A percentile compares a stretch with the other conserved stretches of the same genome.
These are phyloP conservation scores for Paspalum notatum DNA, from an alignment of 176 grass and related monocot genomes.

Conservation along the genomic window DNA sequence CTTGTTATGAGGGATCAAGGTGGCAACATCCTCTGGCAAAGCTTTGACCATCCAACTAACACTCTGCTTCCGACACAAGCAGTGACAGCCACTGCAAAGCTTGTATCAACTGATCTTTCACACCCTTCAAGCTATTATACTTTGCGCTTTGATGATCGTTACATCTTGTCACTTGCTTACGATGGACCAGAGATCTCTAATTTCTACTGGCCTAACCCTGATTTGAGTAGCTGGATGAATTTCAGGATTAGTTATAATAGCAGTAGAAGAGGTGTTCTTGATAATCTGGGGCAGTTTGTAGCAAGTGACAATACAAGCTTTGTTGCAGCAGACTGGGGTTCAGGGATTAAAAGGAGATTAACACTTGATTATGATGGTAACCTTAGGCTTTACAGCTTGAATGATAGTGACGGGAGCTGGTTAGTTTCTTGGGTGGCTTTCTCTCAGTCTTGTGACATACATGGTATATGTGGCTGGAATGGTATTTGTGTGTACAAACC, in stretches of 20 bases:
- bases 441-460: constrained; percentile 30
- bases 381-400: constrained; percentile 39
- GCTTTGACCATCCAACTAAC: constrained; percentile 38
- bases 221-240: constrained; percentile 25
- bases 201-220: constrained; percentile 46
- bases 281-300: constrained; percentile 9
- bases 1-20: neutral
- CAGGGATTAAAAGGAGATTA: constrained; percentile 19
- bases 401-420: neutral
- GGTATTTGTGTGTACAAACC: constrained; percentile 33
- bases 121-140: constrained; percentile 37
- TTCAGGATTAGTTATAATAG: constrained; percentile 26
- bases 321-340: constrained; percentile 27
- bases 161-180: constrained; percentile 30
- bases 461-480: constrained; percentile 43
- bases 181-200: constrained; percentile 17
- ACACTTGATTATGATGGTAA: constrained; percentile 30
- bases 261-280: constrained; percentile 15
- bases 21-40: constrained; percentile 30
- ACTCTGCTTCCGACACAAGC: constrained; percentile 32
- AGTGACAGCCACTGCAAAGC: neutral
- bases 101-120: constrained; percentile 24
- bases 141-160: constrained; percentile 7
- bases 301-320: constrained; percentile 33
- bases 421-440: constrained; percentile 21